phyloP scores from a whole-genome alignment of 768 basidiomycete species.

The Cystobasidium tubakii region DNA sequence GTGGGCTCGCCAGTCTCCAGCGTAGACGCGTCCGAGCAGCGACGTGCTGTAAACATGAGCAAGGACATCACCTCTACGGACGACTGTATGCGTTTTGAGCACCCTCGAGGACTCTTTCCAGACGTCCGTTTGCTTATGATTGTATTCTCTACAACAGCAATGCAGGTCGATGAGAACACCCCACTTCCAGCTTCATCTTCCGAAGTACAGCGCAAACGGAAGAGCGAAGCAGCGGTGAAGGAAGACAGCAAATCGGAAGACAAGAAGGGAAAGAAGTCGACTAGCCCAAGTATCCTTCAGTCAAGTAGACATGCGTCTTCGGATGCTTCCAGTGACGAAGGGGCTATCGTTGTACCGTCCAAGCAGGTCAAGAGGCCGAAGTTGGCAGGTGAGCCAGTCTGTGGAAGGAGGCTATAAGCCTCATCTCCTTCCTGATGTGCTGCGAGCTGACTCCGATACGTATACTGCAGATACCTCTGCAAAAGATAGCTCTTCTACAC shows the following conservation, averaged over 20 bases:
- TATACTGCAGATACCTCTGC: neutral
- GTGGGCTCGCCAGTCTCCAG: neutral
- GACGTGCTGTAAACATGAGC: neutral
- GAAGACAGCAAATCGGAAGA: neutral
- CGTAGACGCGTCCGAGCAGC: conserved; percentile 5
- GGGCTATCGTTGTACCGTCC: neutral
- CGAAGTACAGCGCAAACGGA: conserved; percentile 7
- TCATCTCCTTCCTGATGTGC: no score
- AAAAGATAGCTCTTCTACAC: neutral
- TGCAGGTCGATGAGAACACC: conserved; percentile 11
- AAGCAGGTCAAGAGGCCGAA: neutral
- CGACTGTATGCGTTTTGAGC: neutral
- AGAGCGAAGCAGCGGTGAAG: neutral
- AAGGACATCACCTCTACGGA: neutral
- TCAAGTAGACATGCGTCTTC: neutral
- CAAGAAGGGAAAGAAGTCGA: neutral
- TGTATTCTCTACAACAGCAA: neutral
- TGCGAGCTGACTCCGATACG: neutral
- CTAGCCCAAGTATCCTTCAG: neutral
- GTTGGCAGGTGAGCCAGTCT: neutral
- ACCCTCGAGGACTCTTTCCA: neutral
- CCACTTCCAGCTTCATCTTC: neutral
- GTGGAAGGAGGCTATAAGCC: no score
- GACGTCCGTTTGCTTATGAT: neutral
- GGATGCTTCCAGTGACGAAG: neutral